phyloP scores from a whole-genome alignment of 23 red algal species.

The Gracilaria vermiculophylla region DNA sequence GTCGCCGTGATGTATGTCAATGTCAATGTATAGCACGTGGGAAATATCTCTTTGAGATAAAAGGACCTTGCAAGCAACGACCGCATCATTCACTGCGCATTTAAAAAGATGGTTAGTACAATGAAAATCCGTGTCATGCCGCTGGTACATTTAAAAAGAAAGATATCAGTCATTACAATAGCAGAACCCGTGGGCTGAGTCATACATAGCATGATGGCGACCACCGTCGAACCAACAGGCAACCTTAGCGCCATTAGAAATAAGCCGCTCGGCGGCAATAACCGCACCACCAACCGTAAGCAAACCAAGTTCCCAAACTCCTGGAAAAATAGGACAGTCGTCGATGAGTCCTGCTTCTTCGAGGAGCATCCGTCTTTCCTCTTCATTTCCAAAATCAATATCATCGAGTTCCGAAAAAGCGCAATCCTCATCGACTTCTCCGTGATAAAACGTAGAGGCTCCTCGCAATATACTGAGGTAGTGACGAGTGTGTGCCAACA shows the following conservation, averaged over 20 bases:
- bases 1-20: constrained; percentile 44
- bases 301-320: constrained; percentile 29
- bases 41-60: background rate
- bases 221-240: constrained; percentile 57
- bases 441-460: background rate
- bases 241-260: background rate
- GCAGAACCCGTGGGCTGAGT: constrained; percentile 43
- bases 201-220: constrained; percentile 26
- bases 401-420: background rate
- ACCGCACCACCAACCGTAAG: constrained; percentile 28
- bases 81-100: constrained; percentile 38
- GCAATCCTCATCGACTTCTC: background rate
- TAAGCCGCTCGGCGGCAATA: background rate
- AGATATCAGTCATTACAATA: constrained; percentile 38
- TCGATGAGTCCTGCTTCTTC: constrained; percentile 38
- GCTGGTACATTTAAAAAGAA: background rate
- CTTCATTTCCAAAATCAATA: constrained; percentile 7
- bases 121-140: too few species aligned
- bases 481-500: constrained; percentile 7
- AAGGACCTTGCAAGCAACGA: constrained; percentile 35
- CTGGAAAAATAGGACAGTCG: constrained; percentile 30
- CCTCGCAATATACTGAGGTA: constrained; percentile 1
- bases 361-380: background rate
- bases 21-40: constrained; percentile 32
- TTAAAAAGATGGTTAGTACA: background rate